Evolutionary conservation across 306 rosid species (phyloP).

Genomic region (Hylodesmum podocarpum): DNA sequence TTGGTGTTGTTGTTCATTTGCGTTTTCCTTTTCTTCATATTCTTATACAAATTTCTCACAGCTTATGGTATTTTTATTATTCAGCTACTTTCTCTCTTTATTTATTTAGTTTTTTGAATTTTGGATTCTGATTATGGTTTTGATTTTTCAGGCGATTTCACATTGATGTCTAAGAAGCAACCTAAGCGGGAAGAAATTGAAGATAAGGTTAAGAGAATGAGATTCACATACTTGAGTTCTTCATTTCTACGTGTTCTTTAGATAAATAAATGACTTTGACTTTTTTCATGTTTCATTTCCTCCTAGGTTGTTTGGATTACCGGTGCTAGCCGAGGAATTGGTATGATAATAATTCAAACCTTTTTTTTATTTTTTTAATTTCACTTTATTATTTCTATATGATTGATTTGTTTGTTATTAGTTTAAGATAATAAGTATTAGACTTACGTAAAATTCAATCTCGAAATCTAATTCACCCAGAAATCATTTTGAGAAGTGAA

Average conservation of each 20-base stretch:
- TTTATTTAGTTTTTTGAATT: not conserved
- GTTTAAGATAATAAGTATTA: too few relatives aligned
- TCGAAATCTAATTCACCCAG: not conserved
- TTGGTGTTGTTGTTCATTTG: slow-evolving; percentile 24
- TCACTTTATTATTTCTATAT: not conserved
- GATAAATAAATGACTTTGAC: not conserved
- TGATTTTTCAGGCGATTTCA: slow-evolving; percentile 63
- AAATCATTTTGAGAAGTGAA: not conserved
- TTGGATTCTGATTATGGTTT: not conserved
- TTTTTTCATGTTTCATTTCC: slow-evolving; percentile 7
- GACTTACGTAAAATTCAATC: not conserved
- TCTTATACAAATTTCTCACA: slow-evolving; percentile 53
- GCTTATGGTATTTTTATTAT: slow-evolving; percentile 54
- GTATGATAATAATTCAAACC: slow-evolving; percentile 33
- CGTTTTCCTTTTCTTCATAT: slow-evolving; percentile 33
- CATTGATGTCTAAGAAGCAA: slow-evolving; percentile 69
- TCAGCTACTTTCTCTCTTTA: not conserved
- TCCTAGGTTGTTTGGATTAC: slow-evolving; percentile 90
- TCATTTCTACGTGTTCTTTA: not conserved
- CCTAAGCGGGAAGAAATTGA: slow-evolving; percentile 70
- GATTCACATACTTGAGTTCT: not conserved
- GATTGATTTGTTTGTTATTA: not conserved
- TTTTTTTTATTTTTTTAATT: not conserved
- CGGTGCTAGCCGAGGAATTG: slow-evolving; percentile 99
- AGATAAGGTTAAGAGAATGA: slow-evolving; percentile 49